These are phyloP conservation scores for Vishniacozyma victoriae DNA, from an alignment of 768 basidiomycete species.

Conservation along the genomic window DNA sequence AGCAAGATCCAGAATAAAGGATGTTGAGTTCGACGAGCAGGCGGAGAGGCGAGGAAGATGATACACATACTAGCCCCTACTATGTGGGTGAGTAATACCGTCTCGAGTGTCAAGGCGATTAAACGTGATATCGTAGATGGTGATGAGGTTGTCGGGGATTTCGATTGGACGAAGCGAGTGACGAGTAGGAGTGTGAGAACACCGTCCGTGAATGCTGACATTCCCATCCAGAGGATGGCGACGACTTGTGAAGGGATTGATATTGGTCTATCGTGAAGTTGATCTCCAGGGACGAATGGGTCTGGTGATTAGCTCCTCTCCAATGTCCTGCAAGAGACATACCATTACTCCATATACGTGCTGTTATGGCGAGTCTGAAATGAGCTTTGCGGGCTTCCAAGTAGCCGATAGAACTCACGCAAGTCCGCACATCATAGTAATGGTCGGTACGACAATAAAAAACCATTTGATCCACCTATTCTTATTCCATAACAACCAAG, in stretches of 20 bases:
- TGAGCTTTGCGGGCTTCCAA: background rate
- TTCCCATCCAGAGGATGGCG: conserved; percentile 42
- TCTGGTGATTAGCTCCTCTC: too few relatives aligned
- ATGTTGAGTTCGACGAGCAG: conserved; percentile 24
- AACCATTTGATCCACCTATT: conserved; percentile 26
- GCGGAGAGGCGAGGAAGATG: conserved; percentile 34
- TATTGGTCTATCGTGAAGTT: conserved; percentile 16
- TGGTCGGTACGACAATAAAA: conserved; percentile 15
- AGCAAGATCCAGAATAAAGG: conserved; percentile 39
- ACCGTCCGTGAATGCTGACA: conserved; percentile 37
- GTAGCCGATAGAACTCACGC: conserved; percentile 32
- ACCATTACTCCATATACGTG: conserved; percentile 27
- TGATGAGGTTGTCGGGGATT: too few relatives aligned
- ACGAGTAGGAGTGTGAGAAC: conserved; percentile 27
- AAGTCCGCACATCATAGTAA: conserved; percentile 25
- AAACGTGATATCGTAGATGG: conserved; percentile 16
- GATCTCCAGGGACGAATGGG: conserved; percentile 29
- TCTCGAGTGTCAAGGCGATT: conserved; percentile 38
- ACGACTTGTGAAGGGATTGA: conserved; percentile 36
- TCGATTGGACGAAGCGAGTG: conserved; percentile 11
- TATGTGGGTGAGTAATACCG: conserved; percentile 37
- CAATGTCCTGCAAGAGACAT: too few relatives aligned
- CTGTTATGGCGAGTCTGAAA: conserved; percentile 37
- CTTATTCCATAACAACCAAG: conserved; percentile 25
- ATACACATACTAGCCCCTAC: conserved; percentile 38